These are phyloP conservation scores for Wakefieldia striispora DNA, from an alignment of 768 basidiomycete genomes.

Conservation along the genomic window DNA sequence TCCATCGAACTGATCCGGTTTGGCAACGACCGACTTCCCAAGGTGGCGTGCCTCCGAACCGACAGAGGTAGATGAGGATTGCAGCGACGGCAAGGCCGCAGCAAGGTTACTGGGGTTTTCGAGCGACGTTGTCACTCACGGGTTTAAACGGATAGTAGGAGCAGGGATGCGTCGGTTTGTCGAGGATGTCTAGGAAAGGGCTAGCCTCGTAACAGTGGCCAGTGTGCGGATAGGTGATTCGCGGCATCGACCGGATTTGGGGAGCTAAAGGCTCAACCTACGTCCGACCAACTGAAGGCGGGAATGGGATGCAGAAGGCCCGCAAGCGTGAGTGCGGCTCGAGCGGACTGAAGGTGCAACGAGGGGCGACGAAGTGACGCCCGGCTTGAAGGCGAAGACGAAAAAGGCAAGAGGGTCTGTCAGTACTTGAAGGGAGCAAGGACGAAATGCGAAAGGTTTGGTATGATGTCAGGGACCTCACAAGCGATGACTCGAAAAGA, in stretches of 20 bases:
- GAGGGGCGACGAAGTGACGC: not conserved
- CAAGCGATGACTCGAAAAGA: too few species aligned
- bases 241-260: not conserved
- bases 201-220: too few species aligned
- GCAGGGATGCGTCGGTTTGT: not conserved
- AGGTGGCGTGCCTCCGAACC: not conserved
- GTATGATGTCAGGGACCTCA: too few species aligned
- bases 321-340: not conserved
- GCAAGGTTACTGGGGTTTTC: not conserved
- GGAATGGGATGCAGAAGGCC: not conserved
- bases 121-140: not conserved
- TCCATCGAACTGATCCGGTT: not conserved
- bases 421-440: not conserved
- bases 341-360: not conserved
- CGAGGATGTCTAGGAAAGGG: too few species aligned
- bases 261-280: not conserved
- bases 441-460: not conserved
- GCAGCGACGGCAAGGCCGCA: not conserved
- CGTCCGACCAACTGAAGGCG: not conserved
- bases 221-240: too few species aligned
- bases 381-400: not conserved
- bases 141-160: not conserved
- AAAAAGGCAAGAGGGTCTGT: not conserved
- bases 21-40: not conserved
- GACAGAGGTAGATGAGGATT: too few species aligned